Evolutionary conservation across 768 basidiomycete genomes (phyloP).

Genomic region (Panaeolus cyanescens): DNA sequence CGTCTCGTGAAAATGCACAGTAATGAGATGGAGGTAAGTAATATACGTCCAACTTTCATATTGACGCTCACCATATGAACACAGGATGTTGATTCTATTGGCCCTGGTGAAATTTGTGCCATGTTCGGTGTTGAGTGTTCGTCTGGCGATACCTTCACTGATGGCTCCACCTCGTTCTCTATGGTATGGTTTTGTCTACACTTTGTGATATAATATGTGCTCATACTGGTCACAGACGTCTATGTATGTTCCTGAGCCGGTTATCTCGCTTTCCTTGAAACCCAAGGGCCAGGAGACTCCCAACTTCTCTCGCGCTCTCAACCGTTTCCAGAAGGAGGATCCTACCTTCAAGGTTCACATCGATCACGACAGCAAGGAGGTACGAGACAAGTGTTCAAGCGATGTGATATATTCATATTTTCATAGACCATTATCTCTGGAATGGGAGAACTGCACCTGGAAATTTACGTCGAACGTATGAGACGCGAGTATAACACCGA

Average conservation of each 20-base stretch:
- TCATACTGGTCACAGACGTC: conserved; percentile 65
- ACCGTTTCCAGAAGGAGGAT: conserved; percentile 98
- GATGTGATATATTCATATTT: neutral
- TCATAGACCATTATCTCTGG: conserved; percentile 95
- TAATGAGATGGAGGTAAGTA: conserved; percentile 94
- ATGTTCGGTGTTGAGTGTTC: conserved; percentile 99
- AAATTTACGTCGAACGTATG: conserved; percentile 99
- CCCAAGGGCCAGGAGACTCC: conserved; percentile 92
- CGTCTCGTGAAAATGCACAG: conserved; percentile 97
- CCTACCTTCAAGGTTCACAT: conserved; percentile 98
- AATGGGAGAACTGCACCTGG: conserved; percentile 98
- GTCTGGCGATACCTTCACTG: conserved; percentile 96
- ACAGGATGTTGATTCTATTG: conserved; percentile 90
- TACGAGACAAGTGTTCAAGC: conserved; percentile 23
- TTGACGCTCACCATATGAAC: neutral
- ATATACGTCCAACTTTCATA: neutral
- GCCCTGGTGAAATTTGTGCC: conserved; percentile 98
- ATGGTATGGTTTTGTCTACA: conserved; percentile 63
- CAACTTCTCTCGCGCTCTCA: conserved; percentile 94
- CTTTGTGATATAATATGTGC: neutral
- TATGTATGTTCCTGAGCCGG: conserved; percentile 98
- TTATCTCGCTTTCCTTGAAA: conserved; percentile 94
- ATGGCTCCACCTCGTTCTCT: conserved; percentile 84
- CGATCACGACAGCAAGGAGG: conserved; percentile 93
- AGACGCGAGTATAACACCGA: conserved; percentile 94